Evolutionary conservation across 2,329 filamentous ascomycete species (phyloP).

Genomic region (Colletotrichum sidae): DNA sequence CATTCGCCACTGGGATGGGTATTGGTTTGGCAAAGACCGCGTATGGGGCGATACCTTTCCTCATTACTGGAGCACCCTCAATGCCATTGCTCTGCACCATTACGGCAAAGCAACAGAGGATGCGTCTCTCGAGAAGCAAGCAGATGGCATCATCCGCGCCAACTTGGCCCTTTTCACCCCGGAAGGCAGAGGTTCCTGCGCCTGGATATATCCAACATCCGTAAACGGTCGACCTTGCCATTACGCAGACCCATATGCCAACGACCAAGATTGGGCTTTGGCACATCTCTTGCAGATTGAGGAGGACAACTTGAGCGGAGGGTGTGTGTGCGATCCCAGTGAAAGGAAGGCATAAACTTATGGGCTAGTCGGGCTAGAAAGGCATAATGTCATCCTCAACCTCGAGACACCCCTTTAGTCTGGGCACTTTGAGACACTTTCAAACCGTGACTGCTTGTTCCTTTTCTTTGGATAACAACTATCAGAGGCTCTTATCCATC

Average conservation of each 20-base stretch:
- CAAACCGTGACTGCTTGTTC: too few relatives aligned
- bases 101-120: slow-evolving; percentile 18
- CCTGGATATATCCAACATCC: slow-evolving; percentile 33
- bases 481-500: too few relatives aligned
- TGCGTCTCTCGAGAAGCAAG: background rate
- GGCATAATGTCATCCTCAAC: too few relatives aligned
- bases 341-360: background rate
- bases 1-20: slow-evolving; percentile 34
- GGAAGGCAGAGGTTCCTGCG: slow-evolving; percentile 29
- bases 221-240: slow-evolving; percentile 29
- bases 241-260: slow-evolving; percentile 34
- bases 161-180: slow-evolving; percentile 31
- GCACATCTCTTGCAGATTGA: slow-evolving; percentile 32
- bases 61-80: slow-evolving; percentile 37
- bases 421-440: too few relatives aligned
- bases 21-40: slow-evolving; percentile 37
- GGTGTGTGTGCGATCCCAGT: background rate
- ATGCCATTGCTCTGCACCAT: slow-evolving; percentile 31
- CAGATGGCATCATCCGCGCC: slow-evolving; percentile 19
- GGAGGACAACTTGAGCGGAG: background rate
- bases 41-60: slow-evolving; percentile 36
- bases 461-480: too few relatives aligned
- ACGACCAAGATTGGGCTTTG: slow-evolving; percentile 35
- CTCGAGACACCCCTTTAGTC: too few relatives aligned
- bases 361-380: background rate